Evolutionary conservation across 352 stramenopile genomes (phyloP).

Genomic region (Phytophthora melonis): DNA sequence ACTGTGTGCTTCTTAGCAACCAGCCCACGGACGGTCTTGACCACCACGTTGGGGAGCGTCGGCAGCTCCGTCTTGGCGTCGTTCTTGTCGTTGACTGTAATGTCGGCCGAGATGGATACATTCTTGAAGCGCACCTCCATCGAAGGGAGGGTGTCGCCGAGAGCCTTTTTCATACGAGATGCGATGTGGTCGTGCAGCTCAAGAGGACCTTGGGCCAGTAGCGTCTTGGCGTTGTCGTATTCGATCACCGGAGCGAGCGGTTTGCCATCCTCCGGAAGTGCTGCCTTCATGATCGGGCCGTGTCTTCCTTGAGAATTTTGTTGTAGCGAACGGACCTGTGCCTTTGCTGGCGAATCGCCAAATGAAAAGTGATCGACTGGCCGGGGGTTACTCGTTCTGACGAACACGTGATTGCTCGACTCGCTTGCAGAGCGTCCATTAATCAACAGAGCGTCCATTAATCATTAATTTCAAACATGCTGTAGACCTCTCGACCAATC

Average conservation of each 20-base stretch:
- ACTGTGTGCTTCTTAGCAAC: slow-evolving; percentile 4
- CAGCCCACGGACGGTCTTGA: slow-evolving; percentile 3
- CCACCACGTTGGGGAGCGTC: slow-evolving; percentile 12
- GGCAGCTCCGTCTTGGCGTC: slow-evolving; percentile 16
- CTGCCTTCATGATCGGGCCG: too few relatives aligned
- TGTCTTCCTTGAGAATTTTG: too few relatives aligned
- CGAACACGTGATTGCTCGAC: too few relatives aligned
- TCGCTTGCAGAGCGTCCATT: too few relatives aligned
- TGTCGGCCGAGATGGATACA: slow-evolving; percentile 16
- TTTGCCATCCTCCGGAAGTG: too few relatives aligned
- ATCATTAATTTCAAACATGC: too few relatives aligned
- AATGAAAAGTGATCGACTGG: too few relatives aligned
- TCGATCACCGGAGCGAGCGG: slow-evolving; percentile 3
- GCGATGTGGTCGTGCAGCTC: slow-evolving; percentile 19
- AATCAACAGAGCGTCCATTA: too few relatives aligned
- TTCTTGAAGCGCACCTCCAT: slow-evolving; percentile 18
- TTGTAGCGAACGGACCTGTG: too few relatives aligned
- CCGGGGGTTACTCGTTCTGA: too few relatives aligned
- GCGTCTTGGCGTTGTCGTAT: slow-evolving; percentile 5
- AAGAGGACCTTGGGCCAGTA: slow-evolving; percentile 8
- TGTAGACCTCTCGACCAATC: too few relatives aligned
- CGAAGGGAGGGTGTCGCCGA: neutral
- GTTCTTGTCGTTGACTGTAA: slow-evolving; percentile 14
- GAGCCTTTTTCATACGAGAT: slow-evolving; percentile 15
- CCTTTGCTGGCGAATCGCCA: too few relatives aligned